Percentiles rank a stretch among this genome's conserved stretches.
phyloP scores from a whole-genome alignment of 2,329 filamentous ascomycete genomes.

The Chalaropsis thielavioides region DNA sequence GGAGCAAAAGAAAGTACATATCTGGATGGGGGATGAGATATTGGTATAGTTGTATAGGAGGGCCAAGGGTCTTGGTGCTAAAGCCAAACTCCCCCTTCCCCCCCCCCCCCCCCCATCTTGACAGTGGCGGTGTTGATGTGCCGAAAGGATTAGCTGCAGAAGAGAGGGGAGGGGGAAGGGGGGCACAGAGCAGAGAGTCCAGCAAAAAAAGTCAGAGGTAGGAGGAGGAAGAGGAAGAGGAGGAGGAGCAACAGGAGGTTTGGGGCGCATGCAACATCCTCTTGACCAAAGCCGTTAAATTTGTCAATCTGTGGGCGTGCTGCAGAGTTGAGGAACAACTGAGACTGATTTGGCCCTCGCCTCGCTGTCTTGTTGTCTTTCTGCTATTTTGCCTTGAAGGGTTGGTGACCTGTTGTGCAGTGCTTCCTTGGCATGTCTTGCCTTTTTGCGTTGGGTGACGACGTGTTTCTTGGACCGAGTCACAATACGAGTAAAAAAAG shows the following conservation, averaged over 20 bases:
- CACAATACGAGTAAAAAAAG: too few relatives aligned
- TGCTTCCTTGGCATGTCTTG: conserved; percentile 5
- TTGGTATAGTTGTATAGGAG: not conserved
- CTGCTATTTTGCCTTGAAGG: not conserved
- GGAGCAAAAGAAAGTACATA: not conserved
- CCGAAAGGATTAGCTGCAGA: conserved; percentile 1
- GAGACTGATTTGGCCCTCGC: not conserved
- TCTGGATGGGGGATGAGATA: not conserved
- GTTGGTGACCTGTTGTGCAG: not conserved
- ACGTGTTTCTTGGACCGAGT: not conserved
- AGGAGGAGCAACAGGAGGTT: not conserved
- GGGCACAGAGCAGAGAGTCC: not conserved
- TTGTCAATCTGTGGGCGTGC: too few relatives aligned
- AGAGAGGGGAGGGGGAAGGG: not conserved
- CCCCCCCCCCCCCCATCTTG: not conserved
- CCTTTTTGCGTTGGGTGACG: conserved; percentile 4
- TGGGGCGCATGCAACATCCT: not conserved
- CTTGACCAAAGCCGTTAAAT: not conserved
- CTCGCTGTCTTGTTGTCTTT: not conserved
- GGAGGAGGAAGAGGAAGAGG: not conserved
- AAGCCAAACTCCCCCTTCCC: too few relatives aligned
- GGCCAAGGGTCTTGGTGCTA: not conserved
- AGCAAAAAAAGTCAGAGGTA: not conserved
- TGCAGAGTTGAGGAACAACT: not conserved
- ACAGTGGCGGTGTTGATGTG: conserved; percentile 1